Evolutionary conservation across 1,284 basidiomycete species (phyloP).

Genomic region (Heterobasidion parviporum): DNA sequence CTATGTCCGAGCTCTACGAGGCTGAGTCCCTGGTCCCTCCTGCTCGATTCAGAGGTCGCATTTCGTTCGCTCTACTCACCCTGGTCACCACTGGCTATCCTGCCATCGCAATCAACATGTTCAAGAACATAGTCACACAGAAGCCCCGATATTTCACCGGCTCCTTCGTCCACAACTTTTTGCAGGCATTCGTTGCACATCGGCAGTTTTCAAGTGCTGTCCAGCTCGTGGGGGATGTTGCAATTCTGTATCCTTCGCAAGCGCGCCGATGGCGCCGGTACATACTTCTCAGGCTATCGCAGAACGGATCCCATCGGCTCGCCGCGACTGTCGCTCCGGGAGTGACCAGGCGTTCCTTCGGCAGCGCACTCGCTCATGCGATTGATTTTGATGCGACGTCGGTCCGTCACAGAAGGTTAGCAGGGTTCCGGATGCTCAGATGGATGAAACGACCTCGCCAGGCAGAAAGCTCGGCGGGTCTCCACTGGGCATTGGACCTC

Average conservation of each 20-base stretch:
- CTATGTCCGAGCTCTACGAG: slow-evolving; percentile 20
- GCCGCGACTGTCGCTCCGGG: neutral
- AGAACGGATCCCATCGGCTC: neutral
- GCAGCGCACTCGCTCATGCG: slow-evolving; percentile 2
- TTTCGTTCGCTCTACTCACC: slow-evolving; percentile 29
- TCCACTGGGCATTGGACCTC: slow-evolving; percentile 4
- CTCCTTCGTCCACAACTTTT: slow-evolving; percentile 23
- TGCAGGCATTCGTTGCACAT: slow-evolving; percentile 22
- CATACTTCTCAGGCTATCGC: slow-evolving; percentile 4
- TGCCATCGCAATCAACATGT: slow-evolving; percentile 20
- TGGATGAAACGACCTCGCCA: neutral
- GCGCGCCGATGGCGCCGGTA: slow-evolving; percentile 4
- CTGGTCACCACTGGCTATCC: slow-evolving; percentile 25
- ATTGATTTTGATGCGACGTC: neutral
- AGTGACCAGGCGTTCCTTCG: neutral
- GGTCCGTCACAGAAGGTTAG: neutral
- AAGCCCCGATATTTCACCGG: slow-evolving; percentile 27
- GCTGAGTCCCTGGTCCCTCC: slow-evolving; percentile 9
- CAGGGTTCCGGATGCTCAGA: slow-evolving; percentile 3
- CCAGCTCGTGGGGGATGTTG: slow-evolving; percentile 12
- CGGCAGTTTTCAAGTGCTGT: slow-evolving; percentile 22
- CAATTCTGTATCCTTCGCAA: slow-evolving; percentile 1
- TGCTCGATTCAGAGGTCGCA: slow-evolving; percentile 21
- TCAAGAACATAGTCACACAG: slow-evolving; percentile 21
- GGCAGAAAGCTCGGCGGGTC: neutral